Evolutionary conservation across 1,284 basidiomycete species (phyloP), one percentile per base, ranked within the genome.

Genomic region (Fistulina hepatica): DNA sequence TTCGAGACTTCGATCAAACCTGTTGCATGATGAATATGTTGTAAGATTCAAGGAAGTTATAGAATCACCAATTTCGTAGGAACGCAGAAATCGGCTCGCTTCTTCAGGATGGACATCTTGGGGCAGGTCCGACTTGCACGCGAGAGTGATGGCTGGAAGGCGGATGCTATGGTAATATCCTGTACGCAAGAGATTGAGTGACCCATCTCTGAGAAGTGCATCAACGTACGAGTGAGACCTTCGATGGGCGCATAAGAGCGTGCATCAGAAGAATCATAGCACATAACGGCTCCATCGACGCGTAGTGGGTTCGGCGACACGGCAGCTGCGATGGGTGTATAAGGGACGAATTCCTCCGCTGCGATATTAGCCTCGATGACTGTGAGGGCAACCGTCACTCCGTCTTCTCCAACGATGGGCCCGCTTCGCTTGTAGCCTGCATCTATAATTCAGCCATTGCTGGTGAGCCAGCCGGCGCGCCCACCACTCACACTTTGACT

Each of bases 41-140:
- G n/a, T n/a, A n/a, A n/a, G n/a, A n/a, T n/a, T n/a, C n/a, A n/a
- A n/a, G n/a, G n/a, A 47, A 81, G 75, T 49, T 76, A 76, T 25
- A 57, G 53, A 17, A 64, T 55, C 21, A 79, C 58, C 27, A 72
- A 53, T 19, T 58, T 57, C 19, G 64, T 50, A 3, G 74, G 76
- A 16, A 30, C 27, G n/a, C 27, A n/a, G n/a, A n/a, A n/a, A n/a
- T n/a, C n/a, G n/a, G n/a, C n/a, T n/a, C 31, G 60, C 45, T 22
- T 38, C 58, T 41, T 64, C 57, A 9, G 77, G 73, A 44, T 77
- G 64, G n/a, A 84, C 63, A 30, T 60, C 60, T 25, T 60, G 63
- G 13, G 65, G 61, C 21, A 78, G 56, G 52, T 88, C 83, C 8
- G 73, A 73, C 55, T 86, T 88, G 59, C 84, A 82, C 17, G 80